These are phyloP conservation scores for Microdochium paspali DNA, from an alignment of 2,329 filamentous ascomycete genomes.

Conservation along the genomic window DNA sequence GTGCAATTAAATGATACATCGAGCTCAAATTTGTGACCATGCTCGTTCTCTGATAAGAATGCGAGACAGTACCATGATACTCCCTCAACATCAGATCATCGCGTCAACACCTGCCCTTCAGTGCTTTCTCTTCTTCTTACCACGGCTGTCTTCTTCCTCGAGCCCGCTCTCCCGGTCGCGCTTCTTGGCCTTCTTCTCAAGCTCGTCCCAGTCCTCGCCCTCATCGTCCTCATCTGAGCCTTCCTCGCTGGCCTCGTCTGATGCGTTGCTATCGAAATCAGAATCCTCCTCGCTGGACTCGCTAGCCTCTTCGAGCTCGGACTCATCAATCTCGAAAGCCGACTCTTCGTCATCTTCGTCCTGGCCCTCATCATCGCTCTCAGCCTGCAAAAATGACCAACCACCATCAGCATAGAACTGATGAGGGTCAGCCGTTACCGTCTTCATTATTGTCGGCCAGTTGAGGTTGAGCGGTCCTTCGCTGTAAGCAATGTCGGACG, in stretches of 20 bases:
- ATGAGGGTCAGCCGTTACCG: conserved; percentile 86
- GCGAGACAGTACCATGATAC: neutral
- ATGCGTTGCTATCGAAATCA: conserved; percentile 86
- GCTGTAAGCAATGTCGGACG: conserved; percentile 85
- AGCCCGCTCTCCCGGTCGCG: conserved; percentile 59
- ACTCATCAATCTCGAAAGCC: conserved; percentile 84
- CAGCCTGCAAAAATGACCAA: conserved; percentile 84
- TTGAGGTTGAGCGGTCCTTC: conserved; percentile 96
- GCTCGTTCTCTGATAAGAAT: neutral
- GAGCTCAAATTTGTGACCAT: too few relatives aligned
- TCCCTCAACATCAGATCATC: neutral
- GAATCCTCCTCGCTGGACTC: conserved; percentile 74
- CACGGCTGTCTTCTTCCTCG: conserved; percentile 68
- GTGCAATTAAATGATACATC: too few relatives aligned
- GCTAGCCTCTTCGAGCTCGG: conserved; percentile 73
- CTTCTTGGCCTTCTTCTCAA: conserved; percentile 86
- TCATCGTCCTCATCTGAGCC: conserved; percentile 64
- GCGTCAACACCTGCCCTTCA: conserved; percentile 9
- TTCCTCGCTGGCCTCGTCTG: conserved; percentile 72
- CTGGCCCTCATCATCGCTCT: conserved; percentile 77
- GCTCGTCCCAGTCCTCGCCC: conserved; percentile 87
- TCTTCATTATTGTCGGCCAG: conserved; percentile 99
- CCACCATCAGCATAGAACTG: conserved; percentile 92
- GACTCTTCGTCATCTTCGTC: conserved; percentile 83
- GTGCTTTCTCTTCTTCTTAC: conserved; percentile 59